phyloP scores from a whole-genome alignment of 768 basidiomycete species.

The Boletales sp. region DNA sequence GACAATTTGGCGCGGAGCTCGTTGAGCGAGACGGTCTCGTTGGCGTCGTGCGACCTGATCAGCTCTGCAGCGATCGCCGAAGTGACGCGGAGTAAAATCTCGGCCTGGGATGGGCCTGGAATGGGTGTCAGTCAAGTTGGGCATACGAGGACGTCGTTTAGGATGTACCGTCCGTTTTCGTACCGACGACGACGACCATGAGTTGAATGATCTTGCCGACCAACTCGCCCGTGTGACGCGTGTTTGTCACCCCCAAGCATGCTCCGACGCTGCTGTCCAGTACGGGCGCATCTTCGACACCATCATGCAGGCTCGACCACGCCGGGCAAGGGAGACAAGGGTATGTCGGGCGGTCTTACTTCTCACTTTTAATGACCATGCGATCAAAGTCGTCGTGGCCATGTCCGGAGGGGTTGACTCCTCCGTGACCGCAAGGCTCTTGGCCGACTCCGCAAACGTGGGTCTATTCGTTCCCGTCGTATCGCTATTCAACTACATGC shows the following conservation, averaged over 20 bases:
- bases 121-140: neutral
- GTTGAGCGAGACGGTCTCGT: slow-evolving; percentile 79
- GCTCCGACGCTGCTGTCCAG: slow-evolving; percentile 12
- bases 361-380: neutral
- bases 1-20: slow-evolving; percentile 82
- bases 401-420: slow-evolving; percentile 98
- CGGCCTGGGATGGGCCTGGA: slow-evolving; percentile 81
- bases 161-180: slow-evolving; percentile 35
- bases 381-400: slow-evolving; percentile 69
- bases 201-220: neutral
- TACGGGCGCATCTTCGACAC: slow-evolving; percentile 1
- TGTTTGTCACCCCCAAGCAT: neutral
- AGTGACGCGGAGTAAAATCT: slow-evolving; percentile 84
- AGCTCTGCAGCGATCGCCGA: slow-evolving; percentile 94
- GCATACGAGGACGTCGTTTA: neutral
- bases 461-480: slow-evolving; percentile 2
- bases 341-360: neutral
- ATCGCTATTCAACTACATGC: neutral
- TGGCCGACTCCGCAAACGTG: slow-evolving; percentile 56
- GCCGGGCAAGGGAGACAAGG: slow-evolving; percentile 29
- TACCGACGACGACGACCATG: slow-evolving; percentile 39
- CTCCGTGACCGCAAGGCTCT: slow-evolving; percentile 76
- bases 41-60: slow-evolving; percentile 81
- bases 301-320: slow-evolving; percentile 14
- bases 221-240: neutral